These are phyloP conservation scores for Areca catechu DNA, from an alignment of 176 grass and related monocot genomes.

Conservation along the genomic window DNA sequence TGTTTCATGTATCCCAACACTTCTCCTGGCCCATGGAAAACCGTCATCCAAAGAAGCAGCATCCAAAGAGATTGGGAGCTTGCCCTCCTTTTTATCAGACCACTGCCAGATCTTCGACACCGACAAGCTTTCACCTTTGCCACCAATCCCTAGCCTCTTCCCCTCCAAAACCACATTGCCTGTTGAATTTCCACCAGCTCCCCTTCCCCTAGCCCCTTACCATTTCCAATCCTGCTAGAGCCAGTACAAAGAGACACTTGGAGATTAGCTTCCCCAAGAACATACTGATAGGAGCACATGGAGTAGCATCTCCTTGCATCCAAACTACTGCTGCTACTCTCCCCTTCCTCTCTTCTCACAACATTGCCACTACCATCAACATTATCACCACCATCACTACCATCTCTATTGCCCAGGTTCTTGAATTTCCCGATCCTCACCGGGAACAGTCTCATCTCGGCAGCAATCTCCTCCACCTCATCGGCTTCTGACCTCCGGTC, in stretches of 20 bases:
- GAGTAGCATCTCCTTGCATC: conserved; percentile 89
- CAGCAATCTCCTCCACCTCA: conserved; percentile 20
- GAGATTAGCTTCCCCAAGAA: conserved; percentile 58
- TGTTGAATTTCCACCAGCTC: conserved; percentile 24
- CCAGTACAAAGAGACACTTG: conserved; percentile 48
- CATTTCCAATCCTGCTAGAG: conserved; percentile 15
- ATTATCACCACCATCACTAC: background rate
- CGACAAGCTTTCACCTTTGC: conserved; percentile 82
- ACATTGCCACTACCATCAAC: conserved; percentile 20
- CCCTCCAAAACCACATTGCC: conserved; percentile 52
- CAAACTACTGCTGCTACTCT: conserved; percentile 78
- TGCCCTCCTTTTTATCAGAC: conserved; percentile 56
- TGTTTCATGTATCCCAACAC: conserved; percentile 28
- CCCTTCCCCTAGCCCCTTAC: conserved; percentile 22
- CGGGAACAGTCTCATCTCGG: conserved; percentile 60
- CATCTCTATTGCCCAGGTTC: conserved; percentile 44
- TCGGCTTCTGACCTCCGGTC: conserved; percentile 12
- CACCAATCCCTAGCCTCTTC: conserved; percentile 47
- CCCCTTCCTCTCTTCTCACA: conserved; percentile 56
- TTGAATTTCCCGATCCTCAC: conserved; percentile 87
- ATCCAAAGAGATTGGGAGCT: conserved; percentile 43
- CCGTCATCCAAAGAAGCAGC: conserved; percentile 37
- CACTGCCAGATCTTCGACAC: conserved; percentile 91
- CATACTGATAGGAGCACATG: conserved; percentile 88
- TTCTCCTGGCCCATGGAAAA: conserved; percentile 58